These are phyloP conservation scores for Diaporthe sp. DNA, from an alignment of 2,329 filamentous ascomycete genomes.

Conservation along the genomic window DNA sequence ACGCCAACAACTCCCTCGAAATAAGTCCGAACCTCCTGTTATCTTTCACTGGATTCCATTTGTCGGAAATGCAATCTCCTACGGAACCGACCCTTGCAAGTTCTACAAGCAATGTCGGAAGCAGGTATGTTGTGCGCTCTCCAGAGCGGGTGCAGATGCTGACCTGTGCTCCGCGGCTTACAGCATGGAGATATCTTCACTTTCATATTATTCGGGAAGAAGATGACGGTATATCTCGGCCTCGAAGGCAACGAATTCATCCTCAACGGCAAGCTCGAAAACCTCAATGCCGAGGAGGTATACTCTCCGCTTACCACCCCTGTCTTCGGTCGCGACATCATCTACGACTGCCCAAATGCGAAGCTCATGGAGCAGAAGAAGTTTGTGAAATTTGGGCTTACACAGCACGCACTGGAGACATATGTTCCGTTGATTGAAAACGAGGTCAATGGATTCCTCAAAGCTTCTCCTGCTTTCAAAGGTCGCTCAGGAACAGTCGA, in stretches of 20 bases:
- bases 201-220: constrained; percentile 88
- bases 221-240: constrained; percentile 88
- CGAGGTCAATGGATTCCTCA: constrained; percentile 82
- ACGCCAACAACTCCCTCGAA: constrained; percentile 22
- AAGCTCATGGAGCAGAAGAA: constrained; percentile 98
- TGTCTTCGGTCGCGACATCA: constrained; percentile 86
- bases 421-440: constrained; percentile 85
- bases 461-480: constrained; percentile 76
- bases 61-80: constrained; percentile 7
- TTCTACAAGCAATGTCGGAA: constrained; percentile 20
- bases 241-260: constrained; percentile 91
- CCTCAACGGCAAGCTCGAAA: constrained; percentile 89
- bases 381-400: constrained; percentile 88
- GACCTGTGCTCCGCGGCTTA: not conserved
- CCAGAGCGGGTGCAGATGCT: not conserved
- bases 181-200: constrained; percentile 92
- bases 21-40: constrained; percentile 17
- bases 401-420: constrained; percentile 77
- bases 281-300: constrained; percentile 91
- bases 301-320: constrained; percentile 82
- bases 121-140: not conserved
- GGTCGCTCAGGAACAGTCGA: constrained; percentile 77
- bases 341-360: constrained; percentile 91
- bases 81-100: constrained; percentile 11
- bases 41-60: constrained; percentile 27